phyloP scores from a whole-genome alignment of 148 eudicot species.

The Chenopodium formosanum region DNA sequence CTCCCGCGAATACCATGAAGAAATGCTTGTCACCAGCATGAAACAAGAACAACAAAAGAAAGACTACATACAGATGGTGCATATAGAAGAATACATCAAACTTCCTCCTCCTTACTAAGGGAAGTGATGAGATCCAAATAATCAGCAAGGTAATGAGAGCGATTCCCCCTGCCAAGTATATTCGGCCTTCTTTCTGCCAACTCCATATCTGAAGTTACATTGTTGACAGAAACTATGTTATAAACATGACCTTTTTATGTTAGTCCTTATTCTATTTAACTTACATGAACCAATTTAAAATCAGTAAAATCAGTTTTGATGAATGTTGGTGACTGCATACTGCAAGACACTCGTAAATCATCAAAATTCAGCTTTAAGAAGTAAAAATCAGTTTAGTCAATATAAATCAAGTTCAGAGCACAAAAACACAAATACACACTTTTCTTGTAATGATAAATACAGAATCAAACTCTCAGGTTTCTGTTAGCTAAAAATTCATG shows the following conservation, averaged over 20 bases:
- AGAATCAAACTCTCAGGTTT: neutral
- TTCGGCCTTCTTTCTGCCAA: slow-evolving; percentile 76
- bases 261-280: no score
- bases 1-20: slow-evolving; percentile 68
- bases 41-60: slow-evolving; percentile 67
- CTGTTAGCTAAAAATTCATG: neutral
- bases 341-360: neutral
- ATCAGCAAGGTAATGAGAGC: slow-evolving; percentile 54
- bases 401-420: neutral
- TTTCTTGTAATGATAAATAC: neutral
- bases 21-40: slow-evolving; percentile 85
- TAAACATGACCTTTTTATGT: neutral
- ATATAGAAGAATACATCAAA: slow-evolving; percentile 73
- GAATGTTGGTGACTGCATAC: neutral
- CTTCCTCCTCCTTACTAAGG: slow-evolving; percentile 62
- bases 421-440: neutral
- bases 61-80: slow-evolving; percentile 72
- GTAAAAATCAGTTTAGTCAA: neutral
- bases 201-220: slow-evolving; percentile 65
- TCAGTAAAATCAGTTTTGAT: no score
- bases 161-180: slow-evolving; percentile 83
- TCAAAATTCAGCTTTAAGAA: neutral
- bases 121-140: slow-evolving; percentile 83
- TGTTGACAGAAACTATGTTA: neutral
- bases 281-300: neutral